Conservation (phyloP, 805 yeast genomes). For the Priceomyces fermenticarens region DNA sequence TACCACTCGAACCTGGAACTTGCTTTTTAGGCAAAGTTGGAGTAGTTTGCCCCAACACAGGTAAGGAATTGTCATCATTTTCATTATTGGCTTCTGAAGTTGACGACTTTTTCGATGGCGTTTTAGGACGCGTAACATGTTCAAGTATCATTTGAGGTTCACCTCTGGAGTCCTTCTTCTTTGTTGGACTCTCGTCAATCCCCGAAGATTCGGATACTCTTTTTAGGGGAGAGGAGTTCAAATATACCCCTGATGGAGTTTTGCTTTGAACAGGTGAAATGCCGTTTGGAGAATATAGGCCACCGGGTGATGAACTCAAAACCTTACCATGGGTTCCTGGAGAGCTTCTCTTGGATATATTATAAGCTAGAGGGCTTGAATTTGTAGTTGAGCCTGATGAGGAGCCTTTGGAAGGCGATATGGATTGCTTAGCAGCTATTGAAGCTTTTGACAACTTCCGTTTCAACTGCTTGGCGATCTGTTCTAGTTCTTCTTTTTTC, state of each 20-base stretch:
- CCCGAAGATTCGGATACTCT: slow-evolving; percentile 11
- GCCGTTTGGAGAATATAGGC: slow-evolving; percentile 37
- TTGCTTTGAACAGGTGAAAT: slow-evolving; percentile 40
- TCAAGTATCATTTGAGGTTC: slow-evolving; percentile 29
- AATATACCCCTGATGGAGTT: slow-evolving; percentile 31
- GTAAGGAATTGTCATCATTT: not conserved
- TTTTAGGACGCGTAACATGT: slow-evolving; percentile 23
- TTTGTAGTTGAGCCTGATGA: slow-evolving; percentile 5
- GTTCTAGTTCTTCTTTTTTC: slow-evolving; percentile 43
- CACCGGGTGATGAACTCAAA: slow-evolving; percentile 25
- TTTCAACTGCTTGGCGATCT: slow-evolving; percentile 42
- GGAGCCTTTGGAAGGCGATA: slow-evolving; percentile 13
- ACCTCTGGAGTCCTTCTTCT: slow-evolving; percentile 16
- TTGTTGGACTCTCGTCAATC: slow-evolving; percentile 32
- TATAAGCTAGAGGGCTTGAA: slow-evolving; percentile 29
- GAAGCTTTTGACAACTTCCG: slow-evolving; percentile 41
- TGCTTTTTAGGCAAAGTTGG: slow-evolving; percentile 27
- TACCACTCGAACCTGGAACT: slow-evolving; percentile 9
- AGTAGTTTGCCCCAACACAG: slow-evolving; percentile 19
- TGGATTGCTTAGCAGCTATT: slow-evolving; percentile 39
- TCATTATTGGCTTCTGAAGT: slow-evolving; percentile 13
- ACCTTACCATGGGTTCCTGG: slow-evolving; percentile 9
- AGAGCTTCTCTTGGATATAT: slow-evolving; percentile 23
- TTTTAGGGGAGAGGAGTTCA: slow-evolving; percentile 35
- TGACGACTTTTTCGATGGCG: slow-evolving; percentile 26